Evolutionary conservation across 768 basidiomycete species (phyloP).

Genomic region (Xerocomus brunneocitrinus): DNA sequence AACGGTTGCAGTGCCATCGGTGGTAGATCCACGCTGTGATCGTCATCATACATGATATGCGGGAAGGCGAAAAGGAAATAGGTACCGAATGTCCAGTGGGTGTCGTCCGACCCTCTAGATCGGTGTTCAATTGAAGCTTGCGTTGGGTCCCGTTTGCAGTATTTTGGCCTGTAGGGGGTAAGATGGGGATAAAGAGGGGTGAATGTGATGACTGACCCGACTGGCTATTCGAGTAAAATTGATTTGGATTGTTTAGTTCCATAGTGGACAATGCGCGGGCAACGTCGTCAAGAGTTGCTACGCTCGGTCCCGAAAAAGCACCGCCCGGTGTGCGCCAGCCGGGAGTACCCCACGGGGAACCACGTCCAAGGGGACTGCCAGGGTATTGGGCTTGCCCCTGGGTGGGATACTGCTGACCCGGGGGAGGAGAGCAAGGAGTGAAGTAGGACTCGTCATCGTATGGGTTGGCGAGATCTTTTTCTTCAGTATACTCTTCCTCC

Average conservation of each 20-base stretch:
- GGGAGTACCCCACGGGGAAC: constrained; percentile 61
- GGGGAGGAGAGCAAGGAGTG: constrained; percentile 38
- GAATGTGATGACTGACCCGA: constrained; percentile 56
- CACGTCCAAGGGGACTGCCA: constrained; percentile 55
- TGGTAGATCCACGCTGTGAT: constrained; percentile 33
- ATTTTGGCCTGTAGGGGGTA: constrained; percentile 39
- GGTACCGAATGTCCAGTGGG: constrained; percentile 50
- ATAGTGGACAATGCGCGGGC: constrained; percentile 67
- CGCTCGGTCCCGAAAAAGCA: constrained; percentile 27
- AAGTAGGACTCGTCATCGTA: constrained; percentile 56
- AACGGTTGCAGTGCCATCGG: constrained; percentile 31
- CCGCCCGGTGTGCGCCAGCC: constrained; percentile 50
- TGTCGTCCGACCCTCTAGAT: constrained; percentile 64
- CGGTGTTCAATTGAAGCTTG: constrained; percentile 56
- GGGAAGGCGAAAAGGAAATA: constrained; percentile 40
- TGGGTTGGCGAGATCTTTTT: constrained; percentile 38
- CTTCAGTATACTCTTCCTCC: constrained; percentile 51
- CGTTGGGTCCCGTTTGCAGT: constrained; percentile 36
- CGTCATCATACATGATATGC: constrained; percentile 29
- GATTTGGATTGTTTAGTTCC: constrained; percentile 45
- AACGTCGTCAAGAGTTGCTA: constrained; percentile 62
- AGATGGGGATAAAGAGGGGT: constrained; percentile 59
- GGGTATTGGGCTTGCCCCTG: constrained; percentile 40
- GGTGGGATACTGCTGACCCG: constrained; percentile 35
- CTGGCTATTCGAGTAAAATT: constrained; percentile 33